Percentiles rank a stretch among this genome's conserved stretches.
These are phyloP conservation scores for Chytriomyces sp. DNA, from an alignment of 192 early-diverging fungal genomes.

Conservation along the genomic window DNA sequence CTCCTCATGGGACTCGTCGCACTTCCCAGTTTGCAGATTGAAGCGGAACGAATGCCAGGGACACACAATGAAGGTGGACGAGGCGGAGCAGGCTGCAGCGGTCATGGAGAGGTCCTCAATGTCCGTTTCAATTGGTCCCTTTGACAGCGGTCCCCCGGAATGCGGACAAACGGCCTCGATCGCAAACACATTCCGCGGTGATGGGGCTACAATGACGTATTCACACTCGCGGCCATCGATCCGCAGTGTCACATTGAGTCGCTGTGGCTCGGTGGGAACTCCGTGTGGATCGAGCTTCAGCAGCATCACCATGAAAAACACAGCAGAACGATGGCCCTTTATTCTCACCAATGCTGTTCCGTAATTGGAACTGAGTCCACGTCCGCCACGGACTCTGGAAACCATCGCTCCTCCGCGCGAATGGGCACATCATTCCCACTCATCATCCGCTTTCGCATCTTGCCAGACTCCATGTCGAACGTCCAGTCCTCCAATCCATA, in stretches of 20 bases:
- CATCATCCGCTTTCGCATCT: slow-evolving; percentile 26
- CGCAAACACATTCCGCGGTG: not conserved
- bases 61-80: slow-evolving; percentile 39
- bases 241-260: not conserved
- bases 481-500: slow-evolving; percentile 40
- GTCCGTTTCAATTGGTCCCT: slow-evolving; percentile 39
- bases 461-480: slow-evolving; percentile 18
- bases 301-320: not conserved
- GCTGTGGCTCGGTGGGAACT: not conserved
- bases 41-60: slow-evolving; percentile 54
- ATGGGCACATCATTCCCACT: slow-evolving; percentile 27
- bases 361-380: not conserved
- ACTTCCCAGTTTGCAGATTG: slow-evolving; percentile 27
- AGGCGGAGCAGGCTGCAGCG: not conserved
- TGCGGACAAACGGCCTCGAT: slow-evolving; percentile 52
- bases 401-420: slow-evolving; percentile 22
- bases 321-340: no score
- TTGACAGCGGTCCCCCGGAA: slow-evolving; percentile 42
- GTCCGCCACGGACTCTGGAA: slow-evolving; percentile 5
- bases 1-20: slow-evolving; percentile 17
- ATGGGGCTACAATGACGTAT: not conserved
- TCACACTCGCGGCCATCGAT: not conserved
- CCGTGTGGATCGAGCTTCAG: not conserved
- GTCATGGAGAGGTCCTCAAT: slow-evolving; percentile 38
- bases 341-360: slow-evolving; percentile 10